phyloP scores from a whole-genome alignment of 2,329 filamentous ascomycete genomes.

The Endothia cerciana region DNA sequence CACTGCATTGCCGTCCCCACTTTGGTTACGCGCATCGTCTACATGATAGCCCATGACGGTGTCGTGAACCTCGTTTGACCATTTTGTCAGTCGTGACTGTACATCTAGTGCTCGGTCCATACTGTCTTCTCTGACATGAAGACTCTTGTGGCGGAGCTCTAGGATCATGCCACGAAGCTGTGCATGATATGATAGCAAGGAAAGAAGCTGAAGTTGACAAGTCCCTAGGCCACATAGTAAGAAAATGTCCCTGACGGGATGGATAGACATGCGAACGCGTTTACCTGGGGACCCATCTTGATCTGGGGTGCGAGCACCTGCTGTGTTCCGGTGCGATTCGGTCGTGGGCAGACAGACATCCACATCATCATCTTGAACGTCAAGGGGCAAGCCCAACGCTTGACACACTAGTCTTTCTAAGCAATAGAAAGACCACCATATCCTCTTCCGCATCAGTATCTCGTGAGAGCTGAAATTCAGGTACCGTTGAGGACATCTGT shows the following conservation, averaged over 20 bases:
- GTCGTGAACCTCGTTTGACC: conserved; percentile 30
- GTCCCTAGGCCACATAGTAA: background rate
- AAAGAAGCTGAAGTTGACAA: conserved; percentile 26
- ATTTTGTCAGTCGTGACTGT: conserved; percentile 29
- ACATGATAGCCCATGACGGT: conserved; percentile 9
- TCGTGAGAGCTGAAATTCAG: conserved; percentile 53
- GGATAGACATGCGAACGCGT: background rate
- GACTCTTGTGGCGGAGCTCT: conserved; percentile 31
- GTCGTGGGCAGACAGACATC: conserved; percentile 52
- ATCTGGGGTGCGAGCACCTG: background rate
- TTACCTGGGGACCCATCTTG: conserved; percentile 11
- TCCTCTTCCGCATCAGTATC: conserved; percentile 50
- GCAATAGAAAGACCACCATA: conserved; percentile 62
- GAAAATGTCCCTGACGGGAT: background rate
- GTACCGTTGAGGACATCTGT: conserved; percentile 59
- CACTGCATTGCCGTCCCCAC: background rate
- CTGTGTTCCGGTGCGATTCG: conserved; percentile 13
- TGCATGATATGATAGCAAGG: conserved; percentile 30
- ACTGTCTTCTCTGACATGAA: conserved; percentile 29
- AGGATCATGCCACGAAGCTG: conserved; percentile 31
- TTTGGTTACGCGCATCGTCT: conserved; percentile 17
- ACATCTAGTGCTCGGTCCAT: conserved; percentile 28
- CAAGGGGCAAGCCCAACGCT: conserved; percentile 57
- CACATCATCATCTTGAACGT: conserved; percentile 59
- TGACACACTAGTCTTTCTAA: conserved; percentile 60